Evolutionary conservation across 2,329 filamentous ascomycete genomes (phyloP), one percentile per base, ranked within the genome.

Genomic region (Curvularia spicifera): DNA sequence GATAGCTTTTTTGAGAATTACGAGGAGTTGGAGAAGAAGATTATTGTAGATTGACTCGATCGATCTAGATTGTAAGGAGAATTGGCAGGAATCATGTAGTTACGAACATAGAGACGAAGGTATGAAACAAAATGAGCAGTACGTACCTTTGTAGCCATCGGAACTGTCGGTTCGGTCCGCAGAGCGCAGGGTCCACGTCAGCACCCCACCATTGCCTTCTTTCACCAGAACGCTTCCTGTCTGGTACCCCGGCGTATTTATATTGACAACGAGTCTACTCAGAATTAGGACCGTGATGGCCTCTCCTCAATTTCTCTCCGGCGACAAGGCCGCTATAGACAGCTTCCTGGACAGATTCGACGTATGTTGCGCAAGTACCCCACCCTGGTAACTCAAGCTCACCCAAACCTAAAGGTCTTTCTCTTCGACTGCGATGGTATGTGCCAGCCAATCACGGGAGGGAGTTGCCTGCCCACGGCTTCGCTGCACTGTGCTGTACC

Each of bases 351-450:
- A 91, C 79, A 87, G 87, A 74, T 99, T 97, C 74, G 95, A 99
- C 82, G 95, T 97, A 80, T 79, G 92, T 83, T 1, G 7, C 18
- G 26, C 20, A 12, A 37, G 37, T 47, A 33, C 33, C 22, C 49
- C 51, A 28, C 44, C 39, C 51, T 37, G 15, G 37, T 7, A 20
- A 22, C 10, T 53, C 15, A n/a, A 42, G 57, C 67, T 75, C 52
- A 72, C 71, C 53, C 54, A 15, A n/a, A 28, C 47, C 13, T 46
- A 59, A 45, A 96, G 92, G 88, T 91, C 35, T 98, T 99, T 74
- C 83, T 99, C 12, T 91, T 99, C 72, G 95, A 99, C 76, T 99
- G 95, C 80, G 95, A 99, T 86, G 95, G 94, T 96, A 82, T 53
- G 65, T 57, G 53, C 42, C 10, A 31, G 42, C 51, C 52, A 46